Percentiles rank a stretch among this genome's conserved stretches.
Conservation (phyloP, 2,329 filamentous ascomycete genomes). For the Diaporthe capsici region DNA sequence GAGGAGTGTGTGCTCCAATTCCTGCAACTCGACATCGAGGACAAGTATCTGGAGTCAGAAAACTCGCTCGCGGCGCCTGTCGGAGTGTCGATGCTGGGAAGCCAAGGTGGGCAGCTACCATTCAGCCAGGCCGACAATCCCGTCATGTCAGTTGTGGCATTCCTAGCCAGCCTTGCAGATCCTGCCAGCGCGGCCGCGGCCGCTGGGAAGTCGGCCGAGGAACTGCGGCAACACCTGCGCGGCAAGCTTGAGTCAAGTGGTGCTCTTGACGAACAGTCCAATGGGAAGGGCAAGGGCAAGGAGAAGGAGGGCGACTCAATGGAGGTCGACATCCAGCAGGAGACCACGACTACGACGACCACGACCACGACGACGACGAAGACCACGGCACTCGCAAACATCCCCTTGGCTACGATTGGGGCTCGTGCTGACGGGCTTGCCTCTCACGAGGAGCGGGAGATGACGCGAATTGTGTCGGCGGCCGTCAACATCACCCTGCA, state of each 20-base stretch:
- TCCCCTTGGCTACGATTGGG: conserved; percentile 88
- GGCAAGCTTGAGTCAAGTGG: conserved; percentile 78
- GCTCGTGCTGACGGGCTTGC: conserved; percentile 89
- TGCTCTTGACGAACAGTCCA: conserved; percentile 56
- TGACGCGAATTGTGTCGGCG: conserved; percentile 92
- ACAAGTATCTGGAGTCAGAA: conserved; percentile 93
- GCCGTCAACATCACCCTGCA: conserved; percentile 95
- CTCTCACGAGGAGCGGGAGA: conserved; percentile 96
- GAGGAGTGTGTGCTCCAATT: conserved; percentile 99
- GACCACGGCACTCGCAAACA: conserved; percentile 73
- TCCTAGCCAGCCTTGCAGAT: conserved; percentile 91
- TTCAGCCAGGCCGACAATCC: conserved; percentile 96
- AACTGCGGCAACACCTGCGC: conserved; percentile 85
- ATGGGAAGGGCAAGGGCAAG: conserved; percentile 71
- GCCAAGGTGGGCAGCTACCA: conserved; percentile 84
- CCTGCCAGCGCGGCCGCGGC: conserved; percentile 92
- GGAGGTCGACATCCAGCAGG: conserved; percentile 72
- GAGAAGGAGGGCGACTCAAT: conserved; percentile 70
- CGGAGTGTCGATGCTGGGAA: conserved; percentile 76
- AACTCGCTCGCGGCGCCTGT: conserved; percentile 66
- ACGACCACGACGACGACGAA: conserved; percentile 63
- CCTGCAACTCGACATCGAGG: conserved; percentile 95
- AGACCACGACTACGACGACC: conserved; percentile 62
- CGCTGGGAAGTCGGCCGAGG: conserved; percentile 87
- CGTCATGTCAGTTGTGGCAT: conserved; percentile 95